Conservation (phyloP, 352 stramenopile genomes). For the Phytopythium boreale region DNA sequence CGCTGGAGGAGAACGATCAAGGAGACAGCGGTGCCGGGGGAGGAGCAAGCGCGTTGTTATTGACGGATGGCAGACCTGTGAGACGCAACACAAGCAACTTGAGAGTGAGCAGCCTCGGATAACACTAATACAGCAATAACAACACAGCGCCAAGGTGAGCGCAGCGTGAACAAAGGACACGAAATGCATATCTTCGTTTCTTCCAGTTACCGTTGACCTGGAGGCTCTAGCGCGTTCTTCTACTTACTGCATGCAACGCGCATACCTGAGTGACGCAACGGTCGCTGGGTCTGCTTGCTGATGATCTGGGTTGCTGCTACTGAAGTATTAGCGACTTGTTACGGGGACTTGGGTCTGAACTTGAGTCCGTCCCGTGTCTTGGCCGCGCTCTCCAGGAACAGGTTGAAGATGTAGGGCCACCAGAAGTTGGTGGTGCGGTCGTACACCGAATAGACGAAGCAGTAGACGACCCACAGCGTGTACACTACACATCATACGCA, state of each 20-base stretch:
- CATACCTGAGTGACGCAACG: background rate
- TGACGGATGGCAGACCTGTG: background rate
- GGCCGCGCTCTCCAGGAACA: constrained; percentile 54
- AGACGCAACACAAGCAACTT: background rate
- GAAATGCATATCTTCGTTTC: background rate
- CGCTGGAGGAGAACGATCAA: background rate
- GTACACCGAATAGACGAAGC: constrained; percentile 81
- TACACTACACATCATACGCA: constrained; percentile 46
- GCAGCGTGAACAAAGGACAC: background rate
- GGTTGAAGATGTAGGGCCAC: constrained; percentile 85
- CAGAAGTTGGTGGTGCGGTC: constrained; percentile 83
- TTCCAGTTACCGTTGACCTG: background rate
- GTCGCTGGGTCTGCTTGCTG: background rate
- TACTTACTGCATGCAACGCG: background rate
- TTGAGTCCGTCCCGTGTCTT: constrained; percentile 61
- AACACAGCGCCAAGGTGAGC: too few relatives aligned
- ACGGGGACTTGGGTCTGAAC: constrained; percentile 6
- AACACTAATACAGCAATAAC: background rate
- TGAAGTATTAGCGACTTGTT: background rate
- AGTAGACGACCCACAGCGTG: constrained; percentile 77
- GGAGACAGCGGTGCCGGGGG: background rate
- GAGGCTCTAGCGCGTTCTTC: background rate
- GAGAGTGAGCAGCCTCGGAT: background rate
- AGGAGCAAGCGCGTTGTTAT: background rate
- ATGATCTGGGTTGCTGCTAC: background rate